A percentile compares a stretch with the other conserved stretches of the same genome.
Evolutionary conservation across 352 stramenopile genomes (phyloP).

Genomic region (Phytophthora cajani): DNA sequence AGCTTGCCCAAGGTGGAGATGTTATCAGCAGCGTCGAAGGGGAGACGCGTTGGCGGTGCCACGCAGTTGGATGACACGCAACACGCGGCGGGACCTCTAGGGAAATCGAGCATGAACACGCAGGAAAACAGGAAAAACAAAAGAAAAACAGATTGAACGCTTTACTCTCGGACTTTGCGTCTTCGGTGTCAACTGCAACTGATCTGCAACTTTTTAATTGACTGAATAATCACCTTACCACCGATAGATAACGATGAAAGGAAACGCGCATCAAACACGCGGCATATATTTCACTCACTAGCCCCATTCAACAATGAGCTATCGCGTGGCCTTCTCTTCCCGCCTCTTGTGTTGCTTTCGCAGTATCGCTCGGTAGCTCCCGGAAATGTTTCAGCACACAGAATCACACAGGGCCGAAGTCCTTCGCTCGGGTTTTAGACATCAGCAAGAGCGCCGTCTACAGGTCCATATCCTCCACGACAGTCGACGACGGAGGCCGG

Average conservation of each 20-base stretch:
- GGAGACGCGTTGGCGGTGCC: slow-evolving; percentile 16
- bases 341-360: slow-evolving; percentile 18
- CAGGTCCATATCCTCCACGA: slow-evolving; percentile 55
- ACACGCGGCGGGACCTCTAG: slow-evolving; percentile 24
- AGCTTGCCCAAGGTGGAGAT: slow-evolving; percentile 24
- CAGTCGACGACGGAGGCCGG: slow-evolving; percentile 34
- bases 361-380: slow-evolving; percentile 13
- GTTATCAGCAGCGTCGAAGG: slow-evolving; percentile 32
- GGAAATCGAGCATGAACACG: slow-evolving; percentile 32
- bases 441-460: slow-evolving; percentile 24
- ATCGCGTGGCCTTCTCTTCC: slow-evolving; percentile 15
- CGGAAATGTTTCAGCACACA: slow-evolving; percentile 13
- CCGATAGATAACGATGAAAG: slow-evolving; percentile 7
- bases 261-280: slow-evolving; percentile 17
- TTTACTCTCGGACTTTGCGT: slow-evolving; percentile 16
- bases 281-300: slow-evolving; percentile 31
- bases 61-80: slow-evolving; percentile 31
- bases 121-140: slow-evolving; percentile 25
- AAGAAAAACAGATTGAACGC: slow-evolving; percentile 31
- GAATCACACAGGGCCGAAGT: slow-evolving; percentile 5
- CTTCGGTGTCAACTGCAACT: background rate
- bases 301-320: slow-evolving; percentile 35
- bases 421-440: slow-evolving; percentile 13
- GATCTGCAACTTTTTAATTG: background rate
- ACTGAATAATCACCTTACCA: background rate